Evolutionary conservation across 176 grass and related monocot species (phyloP).

Genomic region (Carex pumila): DNA sequence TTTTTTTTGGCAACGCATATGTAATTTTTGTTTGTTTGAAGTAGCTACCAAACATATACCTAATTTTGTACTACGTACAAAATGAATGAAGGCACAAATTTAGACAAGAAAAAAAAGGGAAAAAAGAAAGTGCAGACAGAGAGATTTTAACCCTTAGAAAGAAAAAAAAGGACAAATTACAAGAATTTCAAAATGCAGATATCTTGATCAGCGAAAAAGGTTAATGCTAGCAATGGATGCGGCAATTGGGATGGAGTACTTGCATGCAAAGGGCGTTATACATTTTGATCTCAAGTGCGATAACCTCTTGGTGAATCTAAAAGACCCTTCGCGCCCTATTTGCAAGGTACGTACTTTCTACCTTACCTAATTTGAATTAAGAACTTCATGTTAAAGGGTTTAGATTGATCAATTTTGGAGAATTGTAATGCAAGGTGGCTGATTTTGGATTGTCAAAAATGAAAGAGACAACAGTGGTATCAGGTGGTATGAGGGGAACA

Average conservation of each 20-base stretch:
- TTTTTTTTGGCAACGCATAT: neutral
- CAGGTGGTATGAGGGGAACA: slow-evolving; percentile 94
- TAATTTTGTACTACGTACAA: neutral
- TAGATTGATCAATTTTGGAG: neutral
- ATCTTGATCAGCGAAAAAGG: slow-evolving; percentile 58
- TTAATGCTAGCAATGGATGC: slow-evolving; percentile 85
- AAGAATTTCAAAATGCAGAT: slow-evolving; percentile 13
- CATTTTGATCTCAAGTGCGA: slow-evolving; percentile 99
- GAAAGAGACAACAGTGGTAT: slow-evolving; percentile 84
- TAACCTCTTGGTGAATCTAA: slow-evolving; percentile 90
- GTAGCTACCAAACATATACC: neutral
- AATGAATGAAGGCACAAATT: neutral
- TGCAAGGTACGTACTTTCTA: slow-evolving; percentile 72
- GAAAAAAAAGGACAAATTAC: neutral
- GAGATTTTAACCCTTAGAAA: neutral
- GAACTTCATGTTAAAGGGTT: neutral
- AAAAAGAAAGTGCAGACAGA: neutral
- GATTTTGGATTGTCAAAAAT: slow-evolving; percentile 98
- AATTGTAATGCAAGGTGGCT: slow-evolving; percentile 45
- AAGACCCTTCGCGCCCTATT: slow-evolving; percentile 71
- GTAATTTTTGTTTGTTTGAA: neutral
- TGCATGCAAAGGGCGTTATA: slow-evolving; percentile 80
- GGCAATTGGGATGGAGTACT: slow-evolving; percentile 94
- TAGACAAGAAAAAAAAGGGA: neutral
- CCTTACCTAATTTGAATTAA: neutral